These are phyloP conservation scores for Cyberlindnera lachancei DNA, from an alignment of 805 yeast species.

Conservation along the genomic window DNA sequence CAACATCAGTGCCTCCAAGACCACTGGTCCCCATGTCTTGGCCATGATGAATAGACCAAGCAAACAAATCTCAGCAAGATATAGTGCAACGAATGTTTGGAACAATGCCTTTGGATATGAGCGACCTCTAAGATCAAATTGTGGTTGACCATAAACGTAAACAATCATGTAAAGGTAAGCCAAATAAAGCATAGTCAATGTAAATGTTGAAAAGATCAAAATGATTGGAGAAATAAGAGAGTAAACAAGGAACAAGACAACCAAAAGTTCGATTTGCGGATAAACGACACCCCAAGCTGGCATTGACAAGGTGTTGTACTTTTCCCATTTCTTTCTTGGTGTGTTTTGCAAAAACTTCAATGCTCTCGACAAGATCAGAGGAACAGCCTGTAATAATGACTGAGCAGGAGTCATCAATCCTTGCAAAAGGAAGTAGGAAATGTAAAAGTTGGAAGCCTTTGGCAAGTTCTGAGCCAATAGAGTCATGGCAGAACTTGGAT, in stretches of 20 bases:
- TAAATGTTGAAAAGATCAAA: conserved; percentile 56
- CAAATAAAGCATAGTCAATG: conserved; percentile 48
- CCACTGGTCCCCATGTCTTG: conserved; percentile 75
- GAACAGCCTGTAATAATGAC: conserved; percentile 65
- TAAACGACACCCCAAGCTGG: conserved; percentile 80
- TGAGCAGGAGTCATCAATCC: conserved; percentile 79
- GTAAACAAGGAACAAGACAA: conserved; percentile 66
- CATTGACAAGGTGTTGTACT: conserved; percentile 54
- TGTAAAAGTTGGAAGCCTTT: conserved; percentile 84
- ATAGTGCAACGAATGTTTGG: conserved; percentile 64
- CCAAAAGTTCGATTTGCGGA: conserved; percentile 70
- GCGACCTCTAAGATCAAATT: conserved; percentile 59
- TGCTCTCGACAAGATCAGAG: conserved; percentile 61
- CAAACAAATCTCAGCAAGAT: conserved; percentile 63
- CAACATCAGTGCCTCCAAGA: conserved; percentile 52
- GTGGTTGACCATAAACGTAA: conserved; percentile 49
- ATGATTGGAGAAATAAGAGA: conserved; percentile 73
- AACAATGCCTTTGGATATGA: conserved; percentile 66
- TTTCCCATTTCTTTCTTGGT: conserved; percentile 87
- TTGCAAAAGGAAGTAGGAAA: conserved; percentile 71
- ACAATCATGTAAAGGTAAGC: conserved; percentile 57
- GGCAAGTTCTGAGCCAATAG: conserved; percentile 75
- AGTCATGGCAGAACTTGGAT: conserved; percentile 67
- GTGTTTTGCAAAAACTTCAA: conserved; percentile 76
- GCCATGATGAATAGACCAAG: conserved; percentile 68